These are phyloP conservation scores for Chloris gayana DNA, from an alignment of 176 grass and related monocot genomes.

Conservation along the genomic window DNA sequence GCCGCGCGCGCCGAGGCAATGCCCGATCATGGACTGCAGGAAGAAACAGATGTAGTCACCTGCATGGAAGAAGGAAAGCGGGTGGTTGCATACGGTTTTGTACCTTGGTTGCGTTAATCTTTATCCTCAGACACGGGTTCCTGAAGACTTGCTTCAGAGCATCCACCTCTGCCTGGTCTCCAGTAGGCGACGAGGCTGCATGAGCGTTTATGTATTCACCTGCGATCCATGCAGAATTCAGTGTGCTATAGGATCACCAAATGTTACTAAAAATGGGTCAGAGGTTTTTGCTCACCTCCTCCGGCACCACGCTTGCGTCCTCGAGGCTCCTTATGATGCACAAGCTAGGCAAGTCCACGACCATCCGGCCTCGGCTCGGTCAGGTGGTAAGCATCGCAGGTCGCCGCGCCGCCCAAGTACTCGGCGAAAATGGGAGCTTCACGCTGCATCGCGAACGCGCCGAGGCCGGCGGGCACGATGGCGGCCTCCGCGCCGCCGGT, in stretches of 20 bases:
- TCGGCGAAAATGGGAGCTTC: conserved; percentile 55
- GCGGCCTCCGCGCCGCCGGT: conserved; percentile 43
- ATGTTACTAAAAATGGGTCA: not conserved
- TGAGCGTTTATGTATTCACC: conserved; percentile 76
- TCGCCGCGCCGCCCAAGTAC: conserved; percentile 65
- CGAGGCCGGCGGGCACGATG: conserved; percentile 23
- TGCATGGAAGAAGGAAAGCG: too few relatives aligned
- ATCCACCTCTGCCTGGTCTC: conserved; percentile 55
- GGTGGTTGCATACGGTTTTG: not conserved
- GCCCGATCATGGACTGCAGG: conserved; percentile 57
- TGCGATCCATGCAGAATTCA: not conserved
- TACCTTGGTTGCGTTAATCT: conserved; percentile 65
- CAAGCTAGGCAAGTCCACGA: conserved; percentile 29
- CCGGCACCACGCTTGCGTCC: conserved; percentile 62
- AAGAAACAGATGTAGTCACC: not conserved
- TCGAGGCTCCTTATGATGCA: conserved; percentile 53
- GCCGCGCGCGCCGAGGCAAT: conserved; percentile 56
- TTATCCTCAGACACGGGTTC: conserved; percentile 47
- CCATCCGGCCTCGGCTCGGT: conserved; percentile 56
- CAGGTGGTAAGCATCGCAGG: conserved; percentile 62
- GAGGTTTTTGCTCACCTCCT: conserved; percentile 31
- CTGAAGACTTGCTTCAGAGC: conserved; percentile 55
- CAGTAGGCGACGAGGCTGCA: conserved; percentile 54
- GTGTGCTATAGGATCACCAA: not conserved
- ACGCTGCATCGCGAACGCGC: conserved; percentile 48